Base-by-base conservation (phyloP, 441 rosid genomes). In the Jatropha podagrica region DNA sequence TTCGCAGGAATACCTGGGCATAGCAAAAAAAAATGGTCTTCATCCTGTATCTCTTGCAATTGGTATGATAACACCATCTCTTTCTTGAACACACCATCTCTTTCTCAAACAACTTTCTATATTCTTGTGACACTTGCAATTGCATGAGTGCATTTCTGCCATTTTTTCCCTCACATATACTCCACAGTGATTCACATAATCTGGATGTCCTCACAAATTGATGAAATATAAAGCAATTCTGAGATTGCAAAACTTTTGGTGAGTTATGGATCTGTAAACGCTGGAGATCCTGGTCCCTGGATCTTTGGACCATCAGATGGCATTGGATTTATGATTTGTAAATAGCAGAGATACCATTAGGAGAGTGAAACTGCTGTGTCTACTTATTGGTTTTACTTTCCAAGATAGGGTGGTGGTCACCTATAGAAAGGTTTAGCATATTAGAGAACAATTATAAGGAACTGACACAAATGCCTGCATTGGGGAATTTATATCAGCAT, bases 1-100 rank as follows among this genome's bases (percentile, higher is more conserved):
- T 60, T 72, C 79, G 26, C 86, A 88, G 90, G 86, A 77, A 66
- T 88, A 90, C 78, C 79, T 82, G 42, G 81, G 51, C 32, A 77
- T 88, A 72, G 94, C 92, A 5, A 65, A 69, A 70, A 83, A 81
- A 64, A 72, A 83, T 65, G 79, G 86, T 40, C 77, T 90, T 76
- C 83, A 74, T 82, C 94, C 91, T 51, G 86, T 85, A 65, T 76
- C 84, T 65, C 87, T 90, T 76, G 88, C 94, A 61, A 83, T 85
- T 49, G 89, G 91, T 90, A 83, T 75, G 74, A 15, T 61, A 49
- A 42, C 74, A 49, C 37, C 60, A 20, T 58, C 17, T 11, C 61
- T 72, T 1, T 72, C n/a, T 32, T 27, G 7, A 46, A 46, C 14
- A 46, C 51, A 10, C 37, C 7, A 0, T 32, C 32, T 69, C 60